A percentile compares a stretch with the other conserved stretches of the same genome.
These are phyloP conservation scores for Plasmopara viticola DNA, from an alignment of 352 stramenopile genomes.

Conservation along the genomic window DNA sequence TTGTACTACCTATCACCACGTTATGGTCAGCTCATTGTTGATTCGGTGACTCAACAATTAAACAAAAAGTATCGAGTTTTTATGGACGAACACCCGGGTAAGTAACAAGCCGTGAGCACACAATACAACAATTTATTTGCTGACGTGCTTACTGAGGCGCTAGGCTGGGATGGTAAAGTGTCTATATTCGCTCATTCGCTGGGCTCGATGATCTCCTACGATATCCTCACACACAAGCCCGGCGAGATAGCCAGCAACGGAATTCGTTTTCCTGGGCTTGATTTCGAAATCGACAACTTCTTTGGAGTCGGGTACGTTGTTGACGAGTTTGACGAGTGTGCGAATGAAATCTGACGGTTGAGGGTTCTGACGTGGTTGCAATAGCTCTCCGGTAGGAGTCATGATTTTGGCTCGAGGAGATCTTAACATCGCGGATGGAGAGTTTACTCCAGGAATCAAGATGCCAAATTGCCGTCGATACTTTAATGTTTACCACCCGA, in stretches of 20 bases:
- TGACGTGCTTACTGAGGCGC: neutral
- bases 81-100: conserved; percentile 79
- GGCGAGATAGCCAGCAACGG: conserved; percentile 57
- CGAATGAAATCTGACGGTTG: neutral
- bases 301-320: conserved; percentile 65
- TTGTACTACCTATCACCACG: conserved; percentile 89
- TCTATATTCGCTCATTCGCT: conserved; percentile 89
- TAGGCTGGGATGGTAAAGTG: conserved; percentile 80
- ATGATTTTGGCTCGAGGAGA: conserved; percentile 82
- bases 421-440: conserved; percentile 63
- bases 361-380: conserved; percentile 2
- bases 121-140: neutral
- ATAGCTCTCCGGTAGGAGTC: conserved; percentile 71
- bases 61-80: conserved; percentile 89
- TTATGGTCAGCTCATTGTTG: conserved; percentile 88
- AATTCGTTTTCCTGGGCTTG: conserved; percentile 65
- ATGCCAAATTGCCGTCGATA: conserved; percentile 76
- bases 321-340: neutral
- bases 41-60: conserved; percentile 84
- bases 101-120: neutral
- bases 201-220: conserved; percentile 89
- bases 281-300: conserved; percentile 86
- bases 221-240: conserved; percentile 81
- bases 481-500: conserved; percentile 90
- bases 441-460: conserved; percentile 74